phyloP scores from a whole-genome alignment of 2,329 filamentous ascomycete species.

The Fusarium annulatum region DNA sequence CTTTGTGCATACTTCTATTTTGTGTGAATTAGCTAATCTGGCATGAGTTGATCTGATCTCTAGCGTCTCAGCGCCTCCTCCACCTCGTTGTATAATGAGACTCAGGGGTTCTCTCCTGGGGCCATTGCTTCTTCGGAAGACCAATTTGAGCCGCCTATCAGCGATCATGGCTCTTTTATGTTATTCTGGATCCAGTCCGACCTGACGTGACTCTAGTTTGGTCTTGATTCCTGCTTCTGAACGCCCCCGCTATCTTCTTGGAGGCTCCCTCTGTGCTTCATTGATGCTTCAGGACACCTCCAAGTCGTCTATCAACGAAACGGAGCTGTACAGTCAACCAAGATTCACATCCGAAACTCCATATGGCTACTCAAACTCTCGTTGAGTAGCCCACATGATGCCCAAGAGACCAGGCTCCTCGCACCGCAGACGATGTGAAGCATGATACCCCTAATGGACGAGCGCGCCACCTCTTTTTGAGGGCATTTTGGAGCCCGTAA shows the following conservation, averaged over 20 bases:
- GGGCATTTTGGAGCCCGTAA: background rate
- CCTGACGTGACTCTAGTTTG: accelerated
- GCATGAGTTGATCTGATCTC: no score
- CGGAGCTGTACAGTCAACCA: accelerated
- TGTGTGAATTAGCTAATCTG: no score
- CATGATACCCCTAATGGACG: no score
- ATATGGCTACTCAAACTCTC: no score
- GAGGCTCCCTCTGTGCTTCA: accelerated
- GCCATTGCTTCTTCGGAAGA: background rate
- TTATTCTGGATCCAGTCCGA: accelerated
- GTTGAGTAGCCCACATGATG: background rate
- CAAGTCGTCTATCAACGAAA: background rate
- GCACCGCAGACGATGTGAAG: background rate
- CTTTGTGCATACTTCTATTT: no score
- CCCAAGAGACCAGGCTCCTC: background rate
- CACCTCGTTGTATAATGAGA: no score
- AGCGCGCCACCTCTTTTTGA: background rate
- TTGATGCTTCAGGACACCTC: background rate
- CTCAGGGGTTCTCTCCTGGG: background rate
- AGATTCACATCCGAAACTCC: accelerated
- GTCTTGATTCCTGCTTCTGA: accelerated
- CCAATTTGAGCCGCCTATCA: accelerated
- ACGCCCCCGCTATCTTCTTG: background rate
- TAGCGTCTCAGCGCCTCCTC: accelerated
- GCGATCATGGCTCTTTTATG: accelerated